Evolutionary conservation across 2,329 filamentous ascomycete species (phyloP), one percentile per base, ranked within the genome.

Genomic region (Trichophyton mentagrophytes): DNA sequence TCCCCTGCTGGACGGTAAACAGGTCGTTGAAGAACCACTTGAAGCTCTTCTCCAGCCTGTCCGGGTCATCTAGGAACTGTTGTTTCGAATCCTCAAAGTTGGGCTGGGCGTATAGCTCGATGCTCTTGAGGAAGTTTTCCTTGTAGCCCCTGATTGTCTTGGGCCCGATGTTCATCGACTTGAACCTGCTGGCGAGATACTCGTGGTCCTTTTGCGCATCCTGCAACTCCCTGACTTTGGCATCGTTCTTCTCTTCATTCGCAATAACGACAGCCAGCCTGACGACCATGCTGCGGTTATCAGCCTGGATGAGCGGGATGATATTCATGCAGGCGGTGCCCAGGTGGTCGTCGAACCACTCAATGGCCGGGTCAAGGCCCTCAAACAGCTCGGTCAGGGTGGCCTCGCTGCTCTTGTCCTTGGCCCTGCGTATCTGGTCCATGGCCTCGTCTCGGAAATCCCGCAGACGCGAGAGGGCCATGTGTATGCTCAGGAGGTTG

Each of bases 1-100:
- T 95, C 69, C 93, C 92, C 64, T 95, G 82, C 73, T 92, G 90
- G 70, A 96, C 92, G 2, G 90, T 90, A 73, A 95, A 95, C 42
- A 99, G 82, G 72, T 99, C 92, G 76, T 97, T 96, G 78, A 97
- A 99, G 75, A 85, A 99, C 93, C 93, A 99, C 69, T 88, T 88
- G 75, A 96, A 84, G 65, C 83, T 85, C 78, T 96, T 96, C 65
- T 95, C 89, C 55, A 99, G 79, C 68, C 83, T 85, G 57, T 86
- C 82, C 0, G 93, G 89, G 69, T 97, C 90, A 42, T 87, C 87
- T 59, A 92, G 76, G 72, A 99, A 97, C 55, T 85, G 82, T 60
- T 87, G 82, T 62, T 85, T 83, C 46, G 85, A 82, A 62, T 84
- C 79, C 11, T 85, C 83, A 67, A 96, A 90, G 69, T 92, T 87